phyloP scores from a whole-genome alignment of 2,329 filamentous ascomycete genomes.

The Chrysoporthe deuterocubensis region DNA sequence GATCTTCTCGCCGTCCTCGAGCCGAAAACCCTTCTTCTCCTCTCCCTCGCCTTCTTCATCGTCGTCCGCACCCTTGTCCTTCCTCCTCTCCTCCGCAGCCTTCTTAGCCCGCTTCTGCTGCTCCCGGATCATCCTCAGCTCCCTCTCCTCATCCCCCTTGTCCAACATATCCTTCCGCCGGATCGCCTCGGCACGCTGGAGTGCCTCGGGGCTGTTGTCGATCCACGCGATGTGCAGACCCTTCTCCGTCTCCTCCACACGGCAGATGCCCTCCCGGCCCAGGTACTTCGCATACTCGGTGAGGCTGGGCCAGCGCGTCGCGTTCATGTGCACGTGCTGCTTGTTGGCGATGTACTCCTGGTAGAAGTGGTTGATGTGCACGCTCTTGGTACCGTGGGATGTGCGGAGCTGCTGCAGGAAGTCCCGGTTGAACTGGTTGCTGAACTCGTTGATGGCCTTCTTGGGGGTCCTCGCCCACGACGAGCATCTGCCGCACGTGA shows the following conservation, averaged over 20 bases:
- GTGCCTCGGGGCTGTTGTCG: constrained; percentile 85
- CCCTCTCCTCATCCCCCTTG: constrained; percentile 86
- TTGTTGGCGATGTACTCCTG: constrained; percentile 90
- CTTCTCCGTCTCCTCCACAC: constrained; percentile 87
- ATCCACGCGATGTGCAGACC: constrained; percentile 88
- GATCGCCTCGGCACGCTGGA: constrained; percentile 79
- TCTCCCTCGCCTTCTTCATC: constrained; percentile 48
- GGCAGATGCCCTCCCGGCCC: constrained; percentile 82
- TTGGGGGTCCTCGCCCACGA: constrained; percentile 88
- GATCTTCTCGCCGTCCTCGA: constrained; percentile 75
- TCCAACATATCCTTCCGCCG: constrained; percentile 84
- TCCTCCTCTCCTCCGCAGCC: constrained; percentile 53
- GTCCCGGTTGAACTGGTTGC: constrained; percentile 75
- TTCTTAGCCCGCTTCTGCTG: constrained; percentile 79
- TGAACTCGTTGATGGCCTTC: constrained; percentile 82
- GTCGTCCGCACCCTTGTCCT: constrained; percentile 42
- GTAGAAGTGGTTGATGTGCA: constrained; percentile 92
- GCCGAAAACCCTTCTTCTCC: constrained; percentile 54
- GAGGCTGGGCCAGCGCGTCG: constrained; percentile 84
- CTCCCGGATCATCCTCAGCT: constrained; percentile 79
- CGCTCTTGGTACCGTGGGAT: constrained; percentile 86
- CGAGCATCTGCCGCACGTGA: constrained; percentile 86
- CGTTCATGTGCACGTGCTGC: constrained; percentile 91
- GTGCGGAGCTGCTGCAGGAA: constrained; percentile 80
- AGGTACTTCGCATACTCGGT: constrained; percentile 90